Evolutionary conservation across 805 yeast genomes (phyloP), one percentile per base, ranked within the genome.

Genomic region (Candida xiaguanensis): DNA sequence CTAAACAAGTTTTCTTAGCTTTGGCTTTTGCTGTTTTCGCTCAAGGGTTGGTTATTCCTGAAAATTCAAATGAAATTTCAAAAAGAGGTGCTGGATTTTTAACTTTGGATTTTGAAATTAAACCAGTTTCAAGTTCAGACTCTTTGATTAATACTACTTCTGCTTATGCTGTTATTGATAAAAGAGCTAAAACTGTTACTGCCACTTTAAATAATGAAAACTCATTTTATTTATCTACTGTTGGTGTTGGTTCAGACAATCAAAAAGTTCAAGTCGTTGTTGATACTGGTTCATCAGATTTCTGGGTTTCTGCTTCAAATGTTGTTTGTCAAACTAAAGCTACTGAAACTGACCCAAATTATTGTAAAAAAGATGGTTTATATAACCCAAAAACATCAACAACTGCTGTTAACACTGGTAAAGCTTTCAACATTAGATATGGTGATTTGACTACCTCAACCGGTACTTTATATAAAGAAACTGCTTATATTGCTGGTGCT

Each of bases 401-500:
- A 2, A 44, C 70, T 12, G 15, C 24, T 22, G 23, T 14, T 2
- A 36, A 29, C 17, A 16, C 24, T 3, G 22, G 25, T 16, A 16
- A 26, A 18, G 8, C 24, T 23, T 43, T 29, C 33, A 39, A n/a
- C 38, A 73, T 72, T 39, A 22, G 51, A 1, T 73, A 73, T 43
- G 74, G 65, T 7, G 77, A 72, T 46, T 42, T 49, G 5, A 60
- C 73, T 2, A 55, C 47, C 40, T 73, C 75, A 12, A 39, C 45
- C 9, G 78, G 77, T n/a, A 25, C 31, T 13, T 73, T 73, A 72
- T 88, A 82, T 16, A 61, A 66, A 25, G 48, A 44, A 25, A 25
- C 37, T 13, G 48, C 42, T 18, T 17, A 27, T 31, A 26, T 36
- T 17, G 31, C 20, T 20, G 31, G 30, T 13, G 37, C 38, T 14